Evolutionary conservation across 768 basidiomycete species (phyloP), one percentile per base, ranked within the genome.

Genomic region (Pleurotus giganteus): DNA sequence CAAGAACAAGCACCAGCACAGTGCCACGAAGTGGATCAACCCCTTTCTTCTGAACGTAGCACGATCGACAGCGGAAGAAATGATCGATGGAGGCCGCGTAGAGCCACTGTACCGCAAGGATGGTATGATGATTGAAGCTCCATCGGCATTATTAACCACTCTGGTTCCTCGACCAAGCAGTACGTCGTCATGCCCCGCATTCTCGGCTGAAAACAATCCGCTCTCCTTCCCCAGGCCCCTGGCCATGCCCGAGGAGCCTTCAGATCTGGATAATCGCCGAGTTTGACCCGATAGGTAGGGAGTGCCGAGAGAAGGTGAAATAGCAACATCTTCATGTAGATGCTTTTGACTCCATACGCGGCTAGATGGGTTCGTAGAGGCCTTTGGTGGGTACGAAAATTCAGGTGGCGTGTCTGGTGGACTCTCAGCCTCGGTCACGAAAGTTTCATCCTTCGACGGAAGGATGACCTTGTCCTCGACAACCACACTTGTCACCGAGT

Each of bases 1-100:
- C 4, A 80, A 59, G 42, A 79, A 80, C 45, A 77, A 49, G n/a
- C 67, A 65, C 62, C 66, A 75, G 55, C 76, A 81, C 26, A 77
- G 62, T 2, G 75, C 60, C 1, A 65, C 60, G 55, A 80, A 75
- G 50, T 82, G 80, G 9, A 67, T 32, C 9, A 60, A 12, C 15
- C 59, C 57, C 17, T 51, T 27, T 19, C 42, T 57, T 8, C 36
- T 53, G 5, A 29, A 43, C 17, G 21, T 54, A 34, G 37, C 54
- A n/a, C n/a, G n/a, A n/a, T 29, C 42, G 32, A 54, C 47, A 4
- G 46, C 19, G 6, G 43, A 6, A 15, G 57, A 57, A 41, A 34
- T 15, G 28, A 47, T 36, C 34, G 23, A 34, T 17, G 31, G 11
- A 23, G 34, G 27, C 17, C 34, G 31, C 19, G 21, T 24, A 32